phyloP scores from a whole-genome alignment of 1,139 yeast species.

The Blastobotrys serpentis region DNA sequence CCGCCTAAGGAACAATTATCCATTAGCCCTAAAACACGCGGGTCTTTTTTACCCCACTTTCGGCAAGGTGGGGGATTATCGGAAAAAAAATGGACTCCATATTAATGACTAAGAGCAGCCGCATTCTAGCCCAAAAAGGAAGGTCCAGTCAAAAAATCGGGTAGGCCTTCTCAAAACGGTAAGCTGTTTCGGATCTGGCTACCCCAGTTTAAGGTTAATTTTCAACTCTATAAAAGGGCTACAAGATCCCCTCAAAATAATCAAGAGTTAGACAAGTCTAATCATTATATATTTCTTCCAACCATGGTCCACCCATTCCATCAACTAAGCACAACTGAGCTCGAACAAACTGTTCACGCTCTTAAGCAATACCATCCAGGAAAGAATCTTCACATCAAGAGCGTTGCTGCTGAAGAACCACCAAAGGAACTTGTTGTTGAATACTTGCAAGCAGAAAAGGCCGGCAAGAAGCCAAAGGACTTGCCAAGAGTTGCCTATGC shows the following conservation, averaged over 20 bases:
- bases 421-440: slow-evolving; percentile 73
- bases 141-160: slow-evolving; percentile 8
- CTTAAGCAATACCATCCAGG: slow-evolving; percentile 50
- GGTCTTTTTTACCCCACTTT: neutral
- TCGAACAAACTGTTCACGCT: slow-evolving; percentile 54
- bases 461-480: slow-evolving; percentile 46
- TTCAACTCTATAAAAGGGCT: neutral
- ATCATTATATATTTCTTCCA: too few relatives aligned
- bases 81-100: neutral
- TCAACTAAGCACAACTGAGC: slow-evolving; percentile 64
- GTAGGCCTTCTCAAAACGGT: slow-evolving; percentile 9
- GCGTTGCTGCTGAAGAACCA: slow-evolving; percentile 73
- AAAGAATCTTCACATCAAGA: slow-evolving; percentile 61
- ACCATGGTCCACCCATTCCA: slow-evolving; percentile 56
- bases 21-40: neutral
- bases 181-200: slow-evolving; percentile 3
- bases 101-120: neutral
- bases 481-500: slow-evolving; percentile 59
- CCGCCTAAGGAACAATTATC: too few relatives aligned
- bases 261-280: neutral
- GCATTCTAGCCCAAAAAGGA: slow-evolving; percentile 1
- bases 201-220: neutral
- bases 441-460: slow-evolving; percentile 66
- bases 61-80: neutral
- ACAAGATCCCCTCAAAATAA: neutral